Percentiles rank a stretch among this genome's conserved stretches.
phyloP scores from a whole-genome alignment of 352 stramenopile genomes.

The Globisporangium ultimum region DNA sequence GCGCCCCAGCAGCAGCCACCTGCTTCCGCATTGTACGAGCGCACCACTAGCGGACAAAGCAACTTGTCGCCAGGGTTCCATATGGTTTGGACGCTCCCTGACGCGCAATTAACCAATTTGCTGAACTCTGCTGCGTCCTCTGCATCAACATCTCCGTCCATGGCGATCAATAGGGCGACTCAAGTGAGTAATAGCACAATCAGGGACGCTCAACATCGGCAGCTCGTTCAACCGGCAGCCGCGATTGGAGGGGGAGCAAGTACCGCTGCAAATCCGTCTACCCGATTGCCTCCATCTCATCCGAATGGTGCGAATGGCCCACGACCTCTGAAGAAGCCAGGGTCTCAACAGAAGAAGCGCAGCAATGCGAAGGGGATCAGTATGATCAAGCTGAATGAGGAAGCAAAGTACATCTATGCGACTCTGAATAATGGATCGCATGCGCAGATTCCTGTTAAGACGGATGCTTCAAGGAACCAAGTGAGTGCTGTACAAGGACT shows the following conservation, averaged over 20 bases:
- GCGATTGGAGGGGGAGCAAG: too few species aligned
- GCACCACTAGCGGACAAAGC: not conserved
- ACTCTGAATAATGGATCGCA: not conserved
- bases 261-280: too few species aligned
- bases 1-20: not conserved
- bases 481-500: too few species aligned
- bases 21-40: not conserved
- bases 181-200: too few species aligned
- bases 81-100: not conserved
- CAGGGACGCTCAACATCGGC: too few species aligned
- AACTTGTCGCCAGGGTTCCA: not conserved
- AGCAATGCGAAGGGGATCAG: not conserved
- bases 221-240: too few species aligned
- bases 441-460: not conserved
- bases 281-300: too few species aligned
- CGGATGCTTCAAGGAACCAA: not conserved
- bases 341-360: not conserved
- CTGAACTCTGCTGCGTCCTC: too few species aligned
- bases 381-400: slow-evolving; percentile 1
- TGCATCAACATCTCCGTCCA: too few species aligned
- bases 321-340: too few species aligned
- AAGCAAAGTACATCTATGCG: not conserved
- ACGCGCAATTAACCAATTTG: not conserved
- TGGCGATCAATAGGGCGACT: too few species aligned
- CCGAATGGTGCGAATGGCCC: too few species aligned